Conservation (phyloP, 2,329 filamentous ascomycete species). For the Bipolaris victoriae region DNA sequence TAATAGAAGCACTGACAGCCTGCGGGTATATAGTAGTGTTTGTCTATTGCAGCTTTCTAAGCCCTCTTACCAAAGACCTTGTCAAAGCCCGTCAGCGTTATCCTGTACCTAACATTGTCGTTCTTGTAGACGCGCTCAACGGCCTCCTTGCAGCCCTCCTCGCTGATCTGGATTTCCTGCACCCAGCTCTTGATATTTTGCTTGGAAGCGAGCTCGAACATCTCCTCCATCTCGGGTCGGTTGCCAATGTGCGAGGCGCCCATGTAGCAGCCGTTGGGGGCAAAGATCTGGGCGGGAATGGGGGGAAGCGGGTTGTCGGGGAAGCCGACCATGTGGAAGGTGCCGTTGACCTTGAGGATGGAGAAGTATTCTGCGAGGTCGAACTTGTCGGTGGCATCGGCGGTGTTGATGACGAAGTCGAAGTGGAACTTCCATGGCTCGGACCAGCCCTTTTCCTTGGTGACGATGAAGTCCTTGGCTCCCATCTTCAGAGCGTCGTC, state of each 20-base stretch:
- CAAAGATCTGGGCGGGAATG: conserved; percentile 76
- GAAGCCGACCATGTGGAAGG: conserved; percentile 80
- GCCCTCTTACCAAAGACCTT: conserved; percentile 66
- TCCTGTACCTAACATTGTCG: conserved; percentile 74
- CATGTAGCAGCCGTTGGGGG: conserved; percentile 69
- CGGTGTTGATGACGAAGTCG: conserved; percentile 78
- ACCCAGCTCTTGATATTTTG: conserved; percentile 62
- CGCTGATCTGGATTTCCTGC: conserved; percentile 73
- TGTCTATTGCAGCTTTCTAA: conserved; percentile 19
- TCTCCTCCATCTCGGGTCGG: conserved; percentile 58
- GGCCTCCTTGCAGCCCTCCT: conserved; percentile 71
- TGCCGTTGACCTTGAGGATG: conserved; percentile 80
- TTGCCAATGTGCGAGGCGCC: conserved; percentile 60
- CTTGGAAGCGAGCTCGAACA: conserved; percentile 58
- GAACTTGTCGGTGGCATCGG: conserved; percentile 72
- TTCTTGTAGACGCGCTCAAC: conserved; percentile 69
- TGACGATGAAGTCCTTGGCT: conserved; percentile 66
- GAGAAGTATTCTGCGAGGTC: conserved; percentile 74
- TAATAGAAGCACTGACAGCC: neutral
- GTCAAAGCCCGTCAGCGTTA: conserved; percentile 72
- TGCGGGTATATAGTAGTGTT: neutral
- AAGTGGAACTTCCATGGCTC: conserved; percentile 65
- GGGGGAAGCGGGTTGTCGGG: conserved; percentile 76
- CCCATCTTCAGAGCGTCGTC: conserved; percentile 65
- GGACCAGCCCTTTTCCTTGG: conserved; percentile 64